Evolutionary conservation across 805 yeast species (phyloP), one percentile per base, ranked within the genome.

Genomic region (Cyberlindnera saturnus): DNA sequence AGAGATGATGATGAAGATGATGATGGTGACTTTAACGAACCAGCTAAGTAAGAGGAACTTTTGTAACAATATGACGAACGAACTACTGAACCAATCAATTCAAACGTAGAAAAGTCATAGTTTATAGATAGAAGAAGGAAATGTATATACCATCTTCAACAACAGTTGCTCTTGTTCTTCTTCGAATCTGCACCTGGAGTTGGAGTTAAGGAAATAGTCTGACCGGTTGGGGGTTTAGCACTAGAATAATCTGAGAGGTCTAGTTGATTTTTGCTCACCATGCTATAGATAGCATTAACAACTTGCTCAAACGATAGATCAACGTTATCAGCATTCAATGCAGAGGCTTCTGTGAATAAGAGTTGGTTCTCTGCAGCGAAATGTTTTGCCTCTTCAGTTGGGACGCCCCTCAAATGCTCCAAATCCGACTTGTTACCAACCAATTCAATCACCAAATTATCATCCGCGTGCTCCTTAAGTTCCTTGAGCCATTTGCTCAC

Each of bases 351-450:
- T 37, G 96, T 91, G 63, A 93, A 93, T 57, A 93, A 71, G 56
- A 93, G 74, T 63, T 79, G 86, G 70, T 93, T 90, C 66, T 93
- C 97, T 47, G 86, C 79, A 33, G 96, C 96, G 69, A 90, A 90
- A 60, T 83, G 86, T 66, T 82, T 85, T 46, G 98, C 99, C 67
- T 93, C 99, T 46, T 93, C 98, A 29, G 97, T 90, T 47, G 98
- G 96, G 17, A 93, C 96, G 0, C 96, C 96, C 60, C 99, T 80
- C 60, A 89, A 72, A 66, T 91, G 97, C 53, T 82, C 86, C 63
- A 89, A 73, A 71, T 90, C 97, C 29, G 86, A 78, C 65, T 90
- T 90, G 69, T 89, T 90, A 57, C 96, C 96, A 50, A 89, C 93
- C 53, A 90, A 73, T 46, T 91, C 96, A 57, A 91, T 89, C 48